A percentile compares a stretch with the other conserved stretches of the same genome.
Conservation (phyloP, 176 grass and related monocot species). For the Elymus sibiricus region DNA sequence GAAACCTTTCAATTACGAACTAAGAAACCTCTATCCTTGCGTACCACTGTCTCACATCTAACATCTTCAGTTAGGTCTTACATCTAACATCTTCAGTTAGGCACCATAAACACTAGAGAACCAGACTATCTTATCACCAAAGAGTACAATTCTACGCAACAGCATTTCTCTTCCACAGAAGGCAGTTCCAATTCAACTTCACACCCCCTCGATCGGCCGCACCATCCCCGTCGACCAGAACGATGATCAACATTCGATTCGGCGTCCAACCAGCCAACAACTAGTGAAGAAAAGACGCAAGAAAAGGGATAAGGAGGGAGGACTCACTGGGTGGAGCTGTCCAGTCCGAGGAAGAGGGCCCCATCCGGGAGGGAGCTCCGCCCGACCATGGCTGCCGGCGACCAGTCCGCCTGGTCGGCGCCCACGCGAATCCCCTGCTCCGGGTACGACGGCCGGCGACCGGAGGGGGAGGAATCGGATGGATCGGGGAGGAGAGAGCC, state of each 20-base stretch:
- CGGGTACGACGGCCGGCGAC: background rate
- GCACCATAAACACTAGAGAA: background rate
- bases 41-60: background rate
- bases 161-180: background rate
- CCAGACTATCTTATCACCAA: background rate
- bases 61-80: background rate
- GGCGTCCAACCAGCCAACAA: background rate
- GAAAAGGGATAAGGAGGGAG: background rate
- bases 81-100: background rate
- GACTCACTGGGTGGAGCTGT: conserved; percentile 93
- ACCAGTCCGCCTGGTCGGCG: background rate
- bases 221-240: background rate
- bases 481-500: background rate
- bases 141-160: background rate
- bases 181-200: background rate
- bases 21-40: background rate
- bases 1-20: background rate
- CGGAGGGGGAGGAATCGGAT: background rate
- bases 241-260: background rate
- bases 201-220: background rate
- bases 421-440: background rate
- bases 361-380: conserved; percentile 59
- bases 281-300: background rate
- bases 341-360: conserved; percentile 83
- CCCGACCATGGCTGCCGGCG: conserved; percentile 32